Percentiles rank a stretch among this genome's conserved stretches.
phyloP scores from a whole-genome alignment of 2,329 filamentous ascomycete species.

The Pyricularia grisea region DNA sequence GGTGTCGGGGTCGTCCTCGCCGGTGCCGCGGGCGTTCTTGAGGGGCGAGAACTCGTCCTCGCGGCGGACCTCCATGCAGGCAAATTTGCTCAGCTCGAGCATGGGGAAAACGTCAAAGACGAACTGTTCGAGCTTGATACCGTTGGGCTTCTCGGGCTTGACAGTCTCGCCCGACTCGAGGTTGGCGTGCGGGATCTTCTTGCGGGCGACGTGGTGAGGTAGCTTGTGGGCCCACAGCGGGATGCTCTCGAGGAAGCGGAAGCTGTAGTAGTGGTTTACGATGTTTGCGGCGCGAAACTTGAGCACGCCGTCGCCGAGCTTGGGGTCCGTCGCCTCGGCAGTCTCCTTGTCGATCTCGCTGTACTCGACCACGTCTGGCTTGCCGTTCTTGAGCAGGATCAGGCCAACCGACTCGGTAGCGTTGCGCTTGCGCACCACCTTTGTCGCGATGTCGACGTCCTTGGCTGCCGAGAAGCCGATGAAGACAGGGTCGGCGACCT shows the following conservation, averaged over 20 bases:
- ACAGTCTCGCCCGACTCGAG: conserved; percentile 66
- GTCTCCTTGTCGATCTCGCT: conserved; percentile 87
- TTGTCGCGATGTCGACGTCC: conserved; percentile 87
- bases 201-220: conserved; percentile 90
- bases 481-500: conserved; percentile 94
- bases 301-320: conserved; percentile 63
- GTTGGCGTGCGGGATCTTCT: conserved; percentile 92
- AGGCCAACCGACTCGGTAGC: conserved; percentile 93
- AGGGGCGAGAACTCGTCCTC: conserved; percentile 97
- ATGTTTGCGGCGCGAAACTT: conserved; percentile 98
- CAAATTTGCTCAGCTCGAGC: conserved; percentile 78
- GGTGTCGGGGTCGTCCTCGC: conserved; percentile 89
- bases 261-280: conserved; percentile 99
- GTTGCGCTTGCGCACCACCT: conserved; percentile 97
- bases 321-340: conserved; percentile 79
- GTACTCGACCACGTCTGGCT: conserved; percentile 96
- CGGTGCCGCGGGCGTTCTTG: conserved; percentile 80
- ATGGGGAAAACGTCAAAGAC: conserved; percentile 98
- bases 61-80: conserved; percentile 88
- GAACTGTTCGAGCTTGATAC: conserved; percentile 98
- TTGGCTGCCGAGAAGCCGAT: conserved; percentile 86
- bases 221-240: conserved; percentile 78
- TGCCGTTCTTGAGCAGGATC: conserved; percentile 90
- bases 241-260: conserved; percentile 83
- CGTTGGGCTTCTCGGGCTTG: conserved; percentile 92